Evolutionary conservation across 1,284 basidiomycete species (phyloP), one percentile per base, ranked within the genome.

Genomic region (Heterobasidion occidentale): DNA sequence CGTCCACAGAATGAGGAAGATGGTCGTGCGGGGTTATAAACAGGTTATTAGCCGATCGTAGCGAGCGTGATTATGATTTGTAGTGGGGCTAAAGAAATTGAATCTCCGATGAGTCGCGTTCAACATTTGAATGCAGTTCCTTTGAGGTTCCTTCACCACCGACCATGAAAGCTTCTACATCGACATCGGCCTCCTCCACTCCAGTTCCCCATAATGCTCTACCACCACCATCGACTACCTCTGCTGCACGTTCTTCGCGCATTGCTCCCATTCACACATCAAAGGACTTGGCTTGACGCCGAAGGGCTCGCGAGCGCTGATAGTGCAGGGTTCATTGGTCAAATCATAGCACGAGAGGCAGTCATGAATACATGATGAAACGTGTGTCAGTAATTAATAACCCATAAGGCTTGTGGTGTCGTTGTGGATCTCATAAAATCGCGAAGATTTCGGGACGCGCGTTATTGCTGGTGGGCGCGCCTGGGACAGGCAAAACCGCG

Each of bases 401-500:
- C 45, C 47, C 42, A 6, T n/a, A 58, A 94, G 90, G 93, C 92
- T 34, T 95, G 93, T 62, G 92, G 92, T 27, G 86, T 97, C 36
- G 85, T 92, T 36, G 87, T 94, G n/a, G 90, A 94, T 63, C 84
- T 97, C 52, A 85, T 95, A 64, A 92, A 93, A 68, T 87, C 87
- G 61, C 85, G 90, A 64, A 92, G 90, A 69, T 94, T 95, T 93
- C 92, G n/a, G 94, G 93, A 42, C 82, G 92, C 52, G 94, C 93
- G 0, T 75, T 96, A 42, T 72, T 96, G 15, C 83, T 96, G 42
- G 93, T 90, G 14, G 94, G 94, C 53, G 91, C 91, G 38, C 94
- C 94, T 0, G 92, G 94, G 11, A 96, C 94, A 3, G 94, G 94
- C 15, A 94, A 99, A 77, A 99, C 97, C 0, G 96, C 96, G 0